Conservation (phyloP, 2,329 filamentous ascomycete genomes). For the Neoscytalidium dimidiatum region DNA sequence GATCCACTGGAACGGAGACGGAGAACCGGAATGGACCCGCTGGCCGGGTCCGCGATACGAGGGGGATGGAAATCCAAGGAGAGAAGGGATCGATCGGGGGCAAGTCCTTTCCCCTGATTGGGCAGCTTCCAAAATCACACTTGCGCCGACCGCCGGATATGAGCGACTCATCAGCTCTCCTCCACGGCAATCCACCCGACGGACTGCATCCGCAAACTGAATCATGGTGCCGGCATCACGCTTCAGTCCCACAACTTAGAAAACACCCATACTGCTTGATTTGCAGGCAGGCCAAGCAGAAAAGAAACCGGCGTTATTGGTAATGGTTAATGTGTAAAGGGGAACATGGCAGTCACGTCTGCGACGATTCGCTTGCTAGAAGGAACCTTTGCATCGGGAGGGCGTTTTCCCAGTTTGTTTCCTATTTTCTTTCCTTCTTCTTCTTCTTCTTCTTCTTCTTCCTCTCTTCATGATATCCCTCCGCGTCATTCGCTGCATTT, state of each 20-base stretch:
- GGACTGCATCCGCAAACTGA: neutral
- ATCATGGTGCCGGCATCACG: neutral
- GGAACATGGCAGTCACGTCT: constrained; percentile 15
- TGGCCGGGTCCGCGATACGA: constrained; percentile 10
- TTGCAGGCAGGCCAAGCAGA: neutral
- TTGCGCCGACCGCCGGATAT: constrained; percentile 3
- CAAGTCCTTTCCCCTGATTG: neutral
- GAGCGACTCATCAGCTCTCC: neutral
- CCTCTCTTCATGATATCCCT: constrained; percentile 8
- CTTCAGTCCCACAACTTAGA: neutral
- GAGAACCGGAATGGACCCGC: constrained; percentile 3
- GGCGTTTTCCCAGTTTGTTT: neutral
- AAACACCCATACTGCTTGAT: neutral
- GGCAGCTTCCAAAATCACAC: neutral
- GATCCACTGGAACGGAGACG: constrained; percentile 10
- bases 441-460: neutral
- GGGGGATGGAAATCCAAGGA: neutral
- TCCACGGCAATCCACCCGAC: neutral
- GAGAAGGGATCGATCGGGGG: neutral
- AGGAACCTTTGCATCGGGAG: constrained; percentile 14
- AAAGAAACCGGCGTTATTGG: constrained; percentile 2
- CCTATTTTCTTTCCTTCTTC: neutral
- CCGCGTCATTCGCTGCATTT: constrained; percentile 14
- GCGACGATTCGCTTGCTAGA: constrained; percentile 10
- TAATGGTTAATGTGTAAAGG: constrained; percentile 14